A percentile compares a stretch with the other conserved stretches of the same genome.
Evolutionary conservation across 208 protist species (phyloP).

Genomic region (Tritrichomonas musculus): DNA sequence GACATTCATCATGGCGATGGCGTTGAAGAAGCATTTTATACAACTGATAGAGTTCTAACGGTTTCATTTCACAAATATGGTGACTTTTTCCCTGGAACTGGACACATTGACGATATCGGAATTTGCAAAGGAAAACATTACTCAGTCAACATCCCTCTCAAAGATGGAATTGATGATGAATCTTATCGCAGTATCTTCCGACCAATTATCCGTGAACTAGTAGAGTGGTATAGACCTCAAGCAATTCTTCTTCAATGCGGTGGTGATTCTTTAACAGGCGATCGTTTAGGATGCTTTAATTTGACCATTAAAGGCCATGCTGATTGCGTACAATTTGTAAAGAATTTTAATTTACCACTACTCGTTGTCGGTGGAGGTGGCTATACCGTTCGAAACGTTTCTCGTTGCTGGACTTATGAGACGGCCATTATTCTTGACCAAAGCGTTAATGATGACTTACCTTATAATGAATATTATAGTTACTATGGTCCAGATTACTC

Average conservation of each 20-base stretch:
- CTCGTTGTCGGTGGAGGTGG: constrained; percentile 74
- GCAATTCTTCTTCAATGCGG: constrained; percentile 97
- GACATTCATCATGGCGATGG: too few species aligned
- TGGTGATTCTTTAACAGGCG: constrained; percentile 91
- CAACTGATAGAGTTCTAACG: constrained; percentile 82
- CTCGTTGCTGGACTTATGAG: constrained; percentile 69
- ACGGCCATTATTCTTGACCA: constrained; percentile 45
- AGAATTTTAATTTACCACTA: constrained; percentile 63
- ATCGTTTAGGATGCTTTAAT: constrained; percentile 91
- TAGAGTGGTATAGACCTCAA: constrained; percentile 78
- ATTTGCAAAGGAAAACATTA: constrained; percentile 65
- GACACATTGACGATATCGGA: constrained; percentile 74
- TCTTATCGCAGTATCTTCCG: constrained; percentile 79
- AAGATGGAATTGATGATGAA: constrained; percentile 74
- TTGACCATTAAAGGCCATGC: constrained; percentile 68
- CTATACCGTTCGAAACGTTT: constrained; percentile 76
- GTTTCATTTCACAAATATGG: constrained; percentile 83
- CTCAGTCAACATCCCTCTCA: constrained; percentile 82
- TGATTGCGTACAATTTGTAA: constrained; percentile 67
- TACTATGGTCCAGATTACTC: constrained; percentile 71
- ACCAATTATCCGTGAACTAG: constrained; percentile 70
- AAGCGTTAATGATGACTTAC: constrained; percentile 58
- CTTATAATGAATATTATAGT: constrained; percentile 76
- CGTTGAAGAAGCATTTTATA: too few species aligned
- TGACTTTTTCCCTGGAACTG: constrained; percentile 92